Base-by-base conservation (phyloP, 140 eudicot genomes). In the Flaveria floridana region DNA sequence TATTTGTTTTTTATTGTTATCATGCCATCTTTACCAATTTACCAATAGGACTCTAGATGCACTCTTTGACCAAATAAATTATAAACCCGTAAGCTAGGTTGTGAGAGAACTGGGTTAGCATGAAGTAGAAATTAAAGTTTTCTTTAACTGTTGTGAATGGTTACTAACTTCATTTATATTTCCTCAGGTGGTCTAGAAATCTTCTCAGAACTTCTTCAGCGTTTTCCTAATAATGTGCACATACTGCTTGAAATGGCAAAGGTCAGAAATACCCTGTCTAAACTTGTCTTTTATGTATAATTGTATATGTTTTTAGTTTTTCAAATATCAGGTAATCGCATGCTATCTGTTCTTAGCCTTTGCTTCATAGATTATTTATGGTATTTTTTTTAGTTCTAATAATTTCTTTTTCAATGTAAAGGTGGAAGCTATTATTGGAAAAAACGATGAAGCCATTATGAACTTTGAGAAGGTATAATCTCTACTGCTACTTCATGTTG, bases 221-320 rank as follows among this genome's bases (percentile, higher is more conserved):
- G 91, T 62, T 93, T 93, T 85, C 98, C 98, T 48, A 93, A 90
- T 78, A 93, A 93, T 63, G 83, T 79, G 51, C 96, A 93, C 80
- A 58, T 93, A 70, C 78, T 93, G 75, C 97, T 93, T 71, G 98
- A 93, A 88, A 90, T 90, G 82, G 98, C 98, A 16, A 93, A 93
- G 98, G 98, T 93, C 52, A 53, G 61, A 52, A 75, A 62, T 41
- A 69, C 53, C 8, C 30, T 44, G 8, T 41, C 14, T 20, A 20
- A 34, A 50, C 20, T 34, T 48, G 9, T 74, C 37, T 30, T 48
- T 16, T 7, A 58, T 67, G n/a, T 20, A n/a, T n/a, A n/a, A n/a
- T n/a, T n/a, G n/a, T n/a, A 61, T 44, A 4, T 21, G 9, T 56
- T 15, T 2, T 1, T 39, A 10, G 34, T 65, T 16, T 13, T 11